Evolutionary conservation across 257 asterid genomes (phyloP), one percentile per base, ranked within the genome.

Genomic region (Scutellaria galericulata): DNA sequence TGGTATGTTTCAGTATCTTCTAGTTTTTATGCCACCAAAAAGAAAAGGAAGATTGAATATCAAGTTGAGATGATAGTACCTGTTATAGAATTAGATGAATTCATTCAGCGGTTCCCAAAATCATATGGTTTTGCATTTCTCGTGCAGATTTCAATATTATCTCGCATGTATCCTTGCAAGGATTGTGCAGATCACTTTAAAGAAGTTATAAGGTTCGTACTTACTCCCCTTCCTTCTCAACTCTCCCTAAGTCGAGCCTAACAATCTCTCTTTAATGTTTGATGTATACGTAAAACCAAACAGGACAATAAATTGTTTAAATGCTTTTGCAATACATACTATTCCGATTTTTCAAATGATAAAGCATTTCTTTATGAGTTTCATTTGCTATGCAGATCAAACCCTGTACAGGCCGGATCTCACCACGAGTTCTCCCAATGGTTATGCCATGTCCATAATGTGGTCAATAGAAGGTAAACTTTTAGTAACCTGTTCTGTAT

Each of bases 131-230:
- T 65, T 70, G 20, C 68, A 41, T 71, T 65, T 78, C 53, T 50
- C 31, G 11, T 69, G 85, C 91, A 93, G 99, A 91, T 94, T 96
- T 83, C 88, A 39, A 91, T 94, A 83, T 59, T 87, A 59, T 89
- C 97, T 47, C 93, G 99, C 54, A 84, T 94, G 87, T 89, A 91
- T 81, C 97, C 98, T 64, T 94, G 99, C 70, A 79, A 82, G 79
- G 98, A 94, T 68, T 94, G 99, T 65, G 99, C 99, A 35, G 97
- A 94, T 86, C 99, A 94, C 87, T 94, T 94, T 73, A 86, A 86
- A 88, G 96, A 91, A 72, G 92, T 94, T 68, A 60, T 94, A 79
- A 87, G 89, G 97, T 93, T 66, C 72, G n/a, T 22, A 22, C 15
- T 27, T 54, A 10, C 57, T 73, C 51, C 50, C 71, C 31, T 62